These are phyloP conservation scores for Exophiala viscosa DNA, from an alignment of 2,329 filamentous ascomycete species.

Conservation along the genomic window DNA sequence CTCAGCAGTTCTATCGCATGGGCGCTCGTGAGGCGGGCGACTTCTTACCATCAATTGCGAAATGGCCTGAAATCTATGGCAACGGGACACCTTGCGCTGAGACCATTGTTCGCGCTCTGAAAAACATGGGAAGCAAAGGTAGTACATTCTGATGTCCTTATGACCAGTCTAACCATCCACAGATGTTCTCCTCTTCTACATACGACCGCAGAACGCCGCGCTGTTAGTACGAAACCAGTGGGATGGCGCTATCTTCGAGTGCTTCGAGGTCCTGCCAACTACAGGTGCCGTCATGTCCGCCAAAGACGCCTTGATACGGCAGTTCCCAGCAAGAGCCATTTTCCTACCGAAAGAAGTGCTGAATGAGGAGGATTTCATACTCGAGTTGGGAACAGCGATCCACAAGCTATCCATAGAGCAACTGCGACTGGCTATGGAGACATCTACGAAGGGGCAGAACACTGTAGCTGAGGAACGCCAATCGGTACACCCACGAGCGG, in stretches of 20 bases:
- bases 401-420: slow-evolving; percentile 37
- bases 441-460: slow-evolving; percentile 38
- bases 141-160: background rate
- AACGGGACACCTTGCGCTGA: slow-evolving; percentile 10
- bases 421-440: slow-evolving; percentile 34
- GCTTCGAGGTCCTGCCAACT: slow-evolving; percentile 47
- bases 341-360: slow-evolving; percentile 30
- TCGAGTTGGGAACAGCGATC: slow-evolving; percentile 33
- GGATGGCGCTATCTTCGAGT: slow-evolving; percentile 35
- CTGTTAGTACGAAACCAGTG: slow-evolving; percentile 38
- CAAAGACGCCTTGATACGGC: slow-evolving; percentile 40
- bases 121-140: slow-evolving; percentile 7
- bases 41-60: background rate
- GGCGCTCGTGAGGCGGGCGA: no score
- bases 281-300: slow-evolving; percentile 38
- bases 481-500: slow-evolving; percentile 47
- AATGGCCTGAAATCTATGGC: slow-evolving; percentile 17
- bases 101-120: background rate
- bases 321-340: slow-evolving; percentile 44
- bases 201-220: slow-evolving; percentile 47
- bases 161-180: background rate
- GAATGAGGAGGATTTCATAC: slow-evolving; percentile 27
- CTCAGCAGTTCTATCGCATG: slow-evolving; percentile 6
- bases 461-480: slow-evolving; percentile 46
- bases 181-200: slow-evolving; percentile 39